Conservation (phyloP, 2,329 filamentous ascomycete genomes). For the Clarireedia monteithiana region DNA sequence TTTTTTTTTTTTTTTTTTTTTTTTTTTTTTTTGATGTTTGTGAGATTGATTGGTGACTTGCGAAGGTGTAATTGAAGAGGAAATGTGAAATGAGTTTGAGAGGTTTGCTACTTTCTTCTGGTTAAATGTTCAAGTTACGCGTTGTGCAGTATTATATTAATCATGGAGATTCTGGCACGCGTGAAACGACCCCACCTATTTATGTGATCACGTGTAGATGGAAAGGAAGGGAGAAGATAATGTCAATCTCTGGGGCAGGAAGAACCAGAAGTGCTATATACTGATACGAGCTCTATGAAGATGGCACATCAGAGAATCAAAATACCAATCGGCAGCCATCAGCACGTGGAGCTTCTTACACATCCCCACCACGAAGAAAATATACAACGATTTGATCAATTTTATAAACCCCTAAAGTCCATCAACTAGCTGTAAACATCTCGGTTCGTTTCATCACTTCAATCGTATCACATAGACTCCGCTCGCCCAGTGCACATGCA, state of each 20-base stretch:
- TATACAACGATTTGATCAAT: constrained; percentile 6
- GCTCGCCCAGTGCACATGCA: constrained; percentile 6
- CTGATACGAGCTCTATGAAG: background rate
- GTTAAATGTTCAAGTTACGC: background rate
- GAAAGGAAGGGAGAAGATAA: too few relatives aligned
- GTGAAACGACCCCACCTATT: too few relatives aligned
- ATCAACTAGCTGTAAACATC: background rate
- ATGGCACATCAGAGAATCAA: background rate
- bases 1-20: too few relatives aligned
- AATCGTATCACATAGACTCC: constrained; percentile 1
- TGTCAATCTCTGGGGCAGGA: too few relatives aligned
- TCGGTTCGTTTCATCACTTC: background rate
- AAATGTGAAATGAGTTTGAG: background rate
- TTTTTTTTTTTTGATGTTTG: background rate
- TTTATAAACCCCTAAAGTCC: background rate
- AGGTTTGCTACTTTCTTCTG: background rate
- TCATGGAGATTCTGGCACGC: background rate
- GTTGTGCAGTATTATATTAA: too few relatives aligned
- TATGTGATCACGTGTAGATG: too few relatives aligned
- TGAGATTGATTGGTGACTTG: background rate
- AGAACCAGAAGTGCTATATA: too few relatives aligned
- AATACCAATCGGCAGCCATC: background rate
- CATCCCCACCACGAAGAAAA: background rate
- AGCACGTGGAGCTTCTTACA: too few relatives aligned
- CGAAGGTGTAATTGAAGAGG: background rate